phyloP scores from a whole-genome alignment of 768 basidiomycete genomes.

The Neoboletus magnificus region DNA sequence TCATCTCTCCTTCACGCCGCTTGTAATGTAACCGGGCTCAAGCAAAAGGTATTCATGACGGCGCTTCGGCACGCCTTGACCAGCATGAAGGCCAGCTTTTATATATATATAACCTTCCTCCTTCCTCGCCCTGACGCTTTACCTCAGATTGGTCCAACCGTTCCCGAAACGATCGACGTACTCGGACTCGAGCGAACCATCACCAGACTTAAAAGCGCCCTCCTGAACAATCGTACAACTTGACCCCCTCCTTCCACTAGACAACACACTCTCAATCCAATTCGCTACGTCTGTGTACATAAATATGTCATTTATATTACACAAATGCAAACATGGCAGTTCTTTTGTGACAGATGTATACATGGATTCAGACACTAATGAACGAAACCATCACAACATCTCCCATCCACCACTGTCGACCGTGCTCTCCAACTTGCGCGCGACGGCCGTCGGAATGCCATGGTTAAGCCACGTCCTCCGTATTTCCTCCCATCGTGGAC shows the following conservation, averaged over 20 bases:
- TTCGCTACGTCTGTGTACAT: not conserved
- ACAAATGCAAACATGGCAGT: not conserved
- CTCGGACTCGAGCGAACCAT: slow-evolving; percentile 33
- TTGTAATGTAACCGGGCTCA: slow-evolving; percentile 37
- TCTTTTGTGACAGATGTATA: not conserved
- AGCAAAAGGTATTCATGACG: slow-evolving; percentile 61
- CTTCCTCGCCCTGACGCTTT: not conserved
- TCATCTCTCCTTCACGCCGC: slow-evolving; percentile 42
- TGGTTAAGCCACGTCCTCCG: slow-evolving; percentile 89
- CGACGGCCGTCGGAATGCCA: slow-evolving; percentile 84
- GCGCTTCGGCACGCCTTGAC: slow-evolving; percentile 75
- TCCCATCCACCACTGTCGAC: slow-evolving; percentile 95
- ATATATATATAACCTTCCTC: not conserved
- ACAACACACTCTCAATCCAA: not conserved
- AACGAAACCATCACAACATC: slow-evolving; percentile 51
- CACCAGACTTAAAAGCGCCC: slow-evolving; percentile 17
- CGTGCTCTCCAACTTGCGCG: slow-evolving; percentile 82
- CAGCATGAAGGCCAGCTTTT: slow-evolving; percentile 70
- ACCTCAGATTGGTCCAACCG: slow-evolving; percentile 40
- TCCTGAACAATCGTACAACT: not conserved
- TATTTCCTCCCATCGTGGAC: slow-evolving; percentile 85
- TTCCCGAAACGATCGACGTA: slow-evolving; percentile 39
- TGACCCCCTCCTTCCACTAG: not conserved
- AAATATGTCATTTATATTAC: not conserved
- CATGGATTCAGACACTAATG: not conserved